These are phyloP conservation scores for Polyporus arcularius DNA, from an alignment of 768 basidiomycete genomes.

Conservation along the genomic window DNA sequence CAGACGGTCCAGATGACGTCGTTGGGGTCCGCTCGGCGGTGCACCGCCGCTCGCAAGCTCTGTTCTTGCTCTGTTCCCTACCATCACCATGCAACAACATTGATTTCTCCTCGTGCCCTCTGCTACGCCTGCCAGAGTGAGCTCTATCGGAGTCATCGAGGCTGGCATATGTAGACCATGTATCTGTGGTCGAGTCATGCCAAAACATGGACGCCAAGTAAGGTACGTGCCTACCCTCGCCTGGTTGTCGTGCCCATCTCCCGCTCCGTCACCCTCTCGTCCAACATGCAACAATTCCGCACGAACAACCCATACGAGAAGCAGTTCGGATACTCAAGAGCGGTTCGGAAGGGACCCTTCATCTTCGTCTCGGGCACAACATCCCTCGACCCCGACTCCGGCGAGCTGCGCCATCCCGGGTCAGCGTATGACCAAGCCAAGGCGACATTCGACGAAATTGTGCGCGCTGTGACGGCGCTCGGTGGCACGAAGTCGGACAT, in stretches of 20 bases:
- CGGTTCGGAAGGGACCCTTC: constrained; percentile 51
- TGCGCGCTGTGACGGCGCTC: constrained; percentile 42
- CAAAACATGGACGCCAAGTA: no score
- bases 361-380: constrained; percentile 58
- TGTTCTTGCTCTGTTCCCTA: constrained; percentile 5
- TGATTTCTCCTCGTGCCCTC: background rate
- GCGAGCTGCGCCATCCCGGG: constrained; percentile 41
- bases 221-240: background rate
- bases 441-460: constrained; percentile 47
- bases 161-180: no score
- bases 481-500: constrained; percentile 48
- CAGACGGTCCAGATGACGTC: background rate
- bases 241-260: background rate
- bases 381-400: constrained; percentile 43
- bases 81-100: background rate
- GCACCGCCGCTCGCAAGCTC: no score
- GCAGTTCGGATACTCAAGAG: constrained; percentile 53
- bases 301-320: constrained; percentile 53
- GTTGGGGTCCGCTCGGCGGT: background rate
- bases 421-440: constrained; percentile 49
- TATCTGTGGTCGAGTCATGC: constrained; percentile 1
- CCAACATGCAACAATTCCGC: constrained; percentile 20
- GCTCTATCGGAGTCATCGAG: background rate
- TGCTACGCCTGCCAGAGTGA: no score
- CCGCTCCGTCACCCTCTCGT: background rate